phyloP scores from a whole-genome alignment of 169 alveolate species.

The Amoebophrya sp. region DNA sequence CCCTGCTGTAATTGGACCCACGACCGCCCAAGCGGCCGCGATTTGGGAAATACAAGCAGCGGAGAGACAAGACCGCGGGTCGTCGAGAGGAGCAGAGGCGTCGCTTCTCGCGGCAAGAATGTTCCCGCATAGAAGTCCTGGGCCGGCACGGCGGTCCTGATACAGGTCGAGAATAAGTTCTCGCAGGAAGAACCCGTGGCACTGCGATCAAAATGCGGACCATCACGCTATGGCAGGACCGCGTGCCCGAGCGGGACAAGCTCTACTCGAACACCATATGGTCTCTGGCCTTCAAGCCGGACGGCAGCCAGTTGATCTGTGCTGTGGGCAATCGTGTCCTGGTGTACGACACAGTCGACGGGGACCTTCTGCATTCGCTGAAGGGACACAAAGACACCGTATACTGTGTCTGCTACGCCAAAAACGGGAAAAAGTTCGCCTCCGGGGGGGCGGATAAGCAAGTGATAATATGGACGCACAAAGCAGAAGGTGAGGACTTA shows the following conservation, averaged over 20 bases:
- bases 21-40: no score
- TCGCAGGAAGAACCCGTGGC: no score
- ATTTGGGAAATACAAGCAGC: no score
- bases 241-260: slow-evolving; percentile 48
- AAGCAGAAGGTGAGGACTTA: slow-evolving; percentile 57
- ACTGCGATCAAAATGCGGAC: slow-evolving; percentile 24
- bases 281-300: slow-evolving; percentile 56
- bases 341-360: slow-evolving; percentile 51
- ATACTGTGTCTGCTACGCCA: slow-evolving; percentile 69
- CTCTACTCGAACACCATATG: slow-evolving; percentile 49
- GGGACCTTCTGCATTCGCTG: slow-evolving; percentile 50
- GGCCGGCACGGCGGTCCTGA: no score
- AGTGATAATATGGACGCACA: slow-evolving; percentile 59
- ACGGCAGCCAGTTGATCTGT: slow-evolving; percentile 49
- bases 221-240: slow-evolving; percentile 41
- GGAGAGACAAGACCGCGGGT: no score
- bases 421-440: slow-evolving; percentile 75
- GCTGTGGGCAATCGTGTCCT: slow-evolving; percentile 56
- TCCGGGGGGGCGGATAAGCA: slow-evolving; percentile 72
- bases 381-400: slow-evolving; percentile 63
- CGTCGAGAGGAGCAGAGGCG: no score
- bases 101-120: no score
- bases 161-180: no score
- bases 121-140: no score
- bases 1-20: no score